Evolutionary conservation across 2,329 filamentous ascomycete genomes (phyloP), one percentile per base, ranked within the genome.

Genomic region (Graphiopsis chlorocephala): DNA sequence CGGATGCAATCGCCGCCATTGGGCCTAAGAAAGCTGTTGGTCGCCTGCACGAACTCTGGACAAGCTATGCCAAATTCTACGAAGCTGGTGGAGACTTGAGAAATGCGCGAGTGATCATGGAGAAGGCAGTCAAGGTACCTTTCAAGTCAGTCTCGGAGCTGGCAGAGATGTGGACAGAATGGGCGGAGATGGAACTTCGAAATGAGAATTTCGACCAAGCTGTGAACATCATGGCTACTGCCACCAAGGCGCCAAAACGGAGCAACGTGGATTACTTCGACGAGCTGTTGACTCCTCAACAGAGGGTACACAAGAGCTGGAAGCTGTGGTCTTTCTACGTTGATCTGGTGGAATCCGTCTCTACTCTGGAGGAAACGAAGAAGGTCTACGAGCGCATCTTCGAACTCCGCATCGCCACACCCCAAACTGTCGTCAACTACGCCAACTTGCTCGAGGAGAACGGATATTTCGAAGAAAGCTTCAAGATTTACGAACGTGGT

Each of bases 181-280:
- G 95, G 94, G 94, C 96, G 0, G 94, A 99, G 78, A 92, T 99
- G 90, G 95, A 99, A 77, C 84, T 99, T 57, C 90, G 95, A 57
- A 93, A 93, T 73, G 93, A 98, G 73, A 96, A 98, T 74, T 97
- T 98, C 69, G 93, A 98, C 75, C 90, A 91, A 72, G 95, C 96
- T 3, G 90, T 97, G 68, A 90, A 90, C 67, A 94, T 99, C 75
- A 97, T 99, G 93, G 91, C 92, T 47, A 98, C 97, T 78, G 95
- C 95, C 20, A 94, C 95, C 5, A 93, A 97, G 77, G 92, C 95
- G n/a, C 93, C 95, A 0, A 98, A 98, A 78, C 84, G 92, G 69
- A 97, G 94, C n/a, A 96, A 88, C 2, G 93, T 99, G n/a, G 95
- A 99, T 80, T 99, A 98, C 76, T 99, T 98, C 74, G 95, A 99